Base-by-base conservation (phyloP, 805 yeast species). In the Saccharomycopsis amapae region DNA sequence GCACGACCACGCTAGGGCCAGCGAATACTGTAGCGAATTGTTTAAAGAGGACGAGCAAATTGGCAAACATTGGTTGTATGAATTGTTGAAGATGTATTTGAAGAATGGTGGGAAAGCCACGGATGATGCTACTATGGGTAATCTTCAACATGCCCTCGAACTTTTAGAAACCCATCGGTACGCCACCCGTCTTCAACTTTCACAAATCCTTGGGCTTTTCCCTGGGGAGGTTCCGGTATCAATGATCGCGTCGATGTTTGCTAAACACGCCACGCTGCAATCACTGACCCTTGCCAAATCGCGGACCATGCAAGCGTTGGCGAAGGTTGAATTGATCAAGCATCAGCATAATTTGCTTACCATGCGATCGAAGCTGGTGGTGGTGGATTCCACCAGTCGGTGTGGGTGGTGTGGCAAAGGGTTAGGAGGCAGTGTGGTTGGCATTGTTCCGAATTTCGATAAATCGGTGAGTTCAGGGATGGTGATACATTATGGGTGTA, bases 1-100 rank as follows among this genome's bases (percentile, higher is more conserved):
- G 38, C 62, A 73, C 3, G 82, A 82, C 56, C 69, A 75, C 40
- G 62, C 62, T 18, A 64, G 67, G n/a, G 84, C 95, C 0, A 71
- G 81, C 49, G 58, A 63, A 2, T 84, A 84, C 55, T 80, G 93
- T 51, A 61, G 72, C 1, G 64, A 65, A 42, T 19, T 37, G 40
- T 24, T 19, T 22, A 34, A 7, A 13, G 10, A 5, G 37, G 30
- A 24, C 12, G 26, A 31, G 20, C 10, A 22, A 10, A n/a, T 35
- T 9, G 24, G 18, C 12, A 13, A 35, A 6, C 15, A 32, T 24
- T 33, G 24, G 33, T 34, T 33, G 10, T 31, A 42, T 35, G 20
- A 19, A 13, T 37, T 13, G 24, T 37, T 19, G 24, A 37, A 9
- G 9, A 37, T 22, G 24, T 37, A 13, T 10, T 37, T 19, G 40